phyloP scores from a whole-genome alignment of 805 yeast genomes.

The Saccharomycopsis oosterbeekiorum region DNA sequence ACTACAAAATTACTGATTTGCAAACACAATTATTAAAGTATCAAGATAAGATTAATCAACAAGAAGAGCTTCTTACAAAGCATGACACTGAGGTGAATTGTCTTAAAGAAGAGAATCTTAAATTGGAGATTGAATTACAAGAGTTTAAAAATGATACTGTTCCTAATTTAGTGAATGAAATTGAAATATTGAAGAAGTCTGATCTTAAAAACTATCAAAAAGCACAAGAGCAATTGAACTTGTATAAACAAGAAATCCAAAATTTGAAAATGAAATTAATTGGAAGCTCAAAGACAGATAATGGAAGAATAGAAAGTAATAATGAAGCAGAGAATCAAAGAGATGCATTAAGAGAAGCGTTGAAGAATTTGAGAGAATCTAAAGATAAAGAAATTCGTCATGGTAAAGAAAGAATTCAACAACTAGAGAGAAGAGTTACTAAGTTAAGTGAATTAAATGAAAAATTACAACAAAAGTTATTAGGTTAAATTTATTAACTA shows the following conservation, averaged over 20 bases:
- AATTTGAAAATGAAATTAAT: constrained; percentile 29
- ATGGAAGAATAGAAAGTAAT: not conserved
- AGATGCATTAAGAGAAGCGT: constrained; percentile 25
- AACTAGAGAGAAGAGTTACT: constrained; percentile 21
- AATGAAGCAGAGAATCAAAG: constrained; percentile 23
- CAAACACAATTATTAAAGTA: constrained; percentile 37
- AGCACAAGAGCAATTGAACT: constrained; percentile 23
- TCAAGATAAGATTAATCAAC: constrained; percentile 38
- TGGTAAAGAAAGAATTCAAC: constrained; percentile 22
- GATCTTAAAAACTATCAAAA: constrained; percentile 16
- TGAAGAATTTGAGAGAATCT: constrained; percentile 24
- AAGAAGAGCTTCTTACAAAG: constrained; percentile 37
- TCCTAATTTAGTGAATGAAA: constrained; percentile 37
- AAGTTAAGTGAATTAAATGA: constrained; percentile 18
- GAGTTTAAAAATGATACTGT: constrained; percentile 34
- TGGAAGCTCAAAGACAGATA: not conserved
- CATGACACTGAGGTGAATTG: constrained; percentile 28
- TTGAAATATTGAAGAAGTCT: constrained; percentile 27
- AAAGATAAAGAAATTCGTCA: constrained; percentile 23
- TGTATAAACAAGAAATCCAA: constrained; percentile 25
- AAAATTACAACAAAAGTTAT: constrained; percentile 11
- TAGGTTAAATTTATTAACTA: not conserved
- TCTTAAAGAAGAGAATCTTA: constrained; percentile 32
- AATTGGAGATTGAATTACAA: constrained; percentile 31
- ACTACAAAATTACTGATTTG: constrained; percentile 46